Base-by-base conservation (phyloP, 371 early-diverging fungal species). In the Mucor sp. region DNA sequence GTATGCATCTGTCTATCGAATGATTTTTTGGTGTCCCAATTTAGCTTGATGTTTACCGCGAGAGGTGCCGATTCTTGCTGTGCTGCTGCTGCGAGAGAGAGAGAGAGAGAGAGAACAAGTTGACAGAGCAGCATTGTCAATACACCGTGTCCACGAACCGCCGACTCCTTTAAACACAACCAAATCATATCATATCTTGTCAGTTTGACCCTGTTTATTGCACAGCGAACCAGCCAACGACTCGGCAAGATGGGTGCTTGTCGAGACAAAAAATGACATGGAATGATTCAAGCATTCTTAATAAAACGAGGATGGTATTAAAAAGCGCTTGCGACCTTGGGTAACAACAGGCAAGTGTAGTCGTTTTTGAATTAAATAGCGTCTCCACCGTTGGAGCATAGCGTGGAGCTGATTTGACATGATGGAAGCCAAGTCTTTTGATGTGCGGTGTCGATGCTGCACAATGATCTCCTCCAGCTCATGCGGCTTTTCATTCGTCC, bases 61-160 rank as follows among this genome's bases (percentile, higher is more conserved):
- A 4, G 19, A 2, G 15, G 14, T 57, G 32, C 57, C 57, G 57
- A 57, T 57, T n/a, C 23, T 6, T 56, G 5, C 15, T 48, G 23
- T 3, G n/a, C n/a, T n/a, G 47, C 1, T 30, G 30, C 30, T 30
- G 21, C 47, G n/a, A 44, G n/a, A 44, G n/a, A 15, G 21, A n/a
- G 47, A 44, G 27, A n/a, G n/a, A n/a, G n/a, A n/a, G 30, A 30
- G 33, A 8, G 33, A 8, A 32, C n/a, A 28, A 19, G 9, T 57
- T 32, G 57, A 25, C 53, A 53, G 53, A 53, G 19, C 47, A 21
- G 8, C 41, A 4, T 17, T 47, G 47, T 27, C 53, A 15, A 53
- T 15, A 57, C 32, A 57, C 57, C 57, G 57, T 57, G 32, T 17
- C 57, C 17, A 32, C n/a, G 57, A 57, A 57, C 57, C 57, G 57